phyloP scores from a whole-genome alignment of 2,329 filamentous ascomycete genomes.

The Fusarium aywerte region DNA sequence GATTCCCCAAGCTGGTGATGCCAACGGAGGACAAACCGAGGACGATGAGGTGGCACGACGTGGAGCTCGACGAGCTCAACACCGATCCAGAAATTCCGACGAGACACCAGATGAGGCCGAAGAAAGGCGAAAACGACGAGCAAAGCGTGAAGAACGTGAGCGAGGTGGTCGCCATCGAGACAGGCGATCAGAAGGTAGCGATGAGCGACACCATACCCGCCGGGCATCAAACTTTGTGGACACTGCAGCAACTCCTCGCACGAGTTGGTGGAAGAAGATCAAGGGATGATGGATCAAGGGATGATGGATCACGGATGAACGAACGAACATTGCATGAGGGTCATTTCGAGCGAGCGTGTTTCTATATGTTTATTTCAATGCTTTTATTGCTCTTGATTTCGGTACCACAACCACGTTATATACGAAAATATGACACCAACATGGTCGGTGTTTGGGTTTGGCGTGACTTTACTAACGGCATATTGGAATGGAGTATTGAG shows the following conservation, averaged over 20 bases:
- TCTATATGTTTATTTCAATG: conserved; percentile 32
- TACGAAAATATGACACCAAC: conserved; percentile 15
- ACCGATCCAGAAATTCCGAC: conserved; percentile 58
- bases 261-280: conserved; percentile 70
- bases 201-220: conserved; percentile 56
- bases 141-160: conserved; percentile 57
- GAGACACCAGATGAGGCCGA: conserved; percentile 56
- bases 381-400: conserved; percentile 21
- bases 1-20: conserved; percentile 46
- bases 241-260: conserved; percentile 59
- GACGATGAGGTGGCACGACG: conserved; percentile 61
- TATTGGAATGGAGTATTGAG: conserved; percentile 30
- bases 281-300: conserved; percentile 54
- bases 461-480: conserved; percentile 27
- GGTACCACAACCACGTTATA: conserved; percentile 19
- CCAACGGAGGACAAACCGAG: conserved; percentile 54
- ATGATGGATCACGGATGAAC: conserved; percentile 46
- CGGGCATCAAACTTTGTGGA: conserved; percentile 58
- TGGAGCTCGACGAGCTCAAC: conserved; percentile 59
- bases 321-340: conserved; percentile 41
- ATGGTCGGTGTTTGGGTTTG: conserved; percentile 22
- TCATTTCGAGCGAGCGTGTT: conserved; percentile 46
- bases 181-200: conserved; percentile 56
- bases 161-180: conserved; percentile 38
- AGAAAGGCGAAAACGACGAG: conserved; percentile 56